Percentiles rank a stretch among this genome's conserved stretches.
Conservation (phyloP, 305 asterid genomes). For the Caryopteris hybrid region DNA sequence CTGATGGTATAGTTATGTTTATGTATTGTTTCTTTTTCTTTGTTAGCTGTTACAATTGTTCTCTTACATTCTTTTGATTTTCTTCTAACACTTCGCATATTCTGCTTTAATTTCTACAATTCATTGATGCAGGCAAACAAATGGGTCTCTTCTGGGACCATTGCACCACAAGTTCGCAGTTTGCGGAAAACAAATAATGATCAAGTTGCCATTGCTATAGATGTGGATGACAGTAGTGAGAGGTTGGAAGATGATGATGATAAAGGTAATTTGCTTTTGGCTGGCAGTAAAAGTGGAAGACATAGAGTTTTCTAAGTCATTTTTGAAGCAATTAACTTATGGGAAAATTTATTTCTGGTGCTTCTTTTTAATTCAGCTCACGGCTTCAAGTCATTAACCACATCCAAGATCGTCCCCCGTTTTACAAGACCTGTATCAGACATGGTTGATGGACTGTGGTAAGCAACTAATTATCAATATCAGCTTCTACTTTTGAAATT, state of each 20-base stretch:
- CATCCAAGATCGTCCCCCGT: slow-evolving; percentile 83
- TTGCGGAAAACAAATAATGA: slow-evolving; percentile 80
- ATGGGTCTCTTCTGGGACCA: slow-evolving; percentile 54
- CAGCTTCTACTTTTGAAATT: background rate
- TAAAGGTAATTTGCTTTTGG: slow-evolving; percentile 52
- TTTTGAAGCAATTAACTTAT: slow-evolving; percentile 14
- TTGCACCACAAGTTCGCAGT: slow-evolving; percentile 88
- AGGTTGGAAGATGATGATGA: slow-evolving; percentile 78
- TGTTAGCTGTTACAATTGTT: too few relatives aligned
- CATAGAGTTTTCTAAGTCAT: background rate
- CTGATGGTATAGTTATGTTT: slow-evolving; percentile 2
- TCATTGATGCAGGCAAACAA: slow-evolving; percentile 56
- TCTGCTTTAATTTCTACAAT: slow-evolving; percentile 20
- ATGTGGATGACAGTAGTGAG: slow-evolving; percentile 56
- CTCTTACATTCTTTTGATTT: background rate
- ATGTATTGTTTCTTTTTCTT: too few relatives aligned
- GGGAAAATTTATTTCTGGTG: slow-evolving; percentile 4
- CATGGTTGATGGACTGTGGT: slow-evolving; percentile 94
- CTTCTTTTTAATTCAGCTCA: slow-evolving; percentile 63
- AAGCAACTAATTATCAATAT: slow-evolving; percentile 17
- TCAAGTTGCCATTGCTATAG: slow-evolving; percentile 90
- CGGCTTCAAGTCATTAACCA: slow-evolving; percentile 96
- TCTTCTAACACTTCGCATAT: slow-evolving; percentile 12
- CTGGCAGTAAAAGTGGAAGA: slow-evolving; percentile 5
- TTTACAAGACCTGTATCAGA: slow-evolving; percentile 90